These are phyloP conservation scores for Termitomyces heimii DNA, from an alignment of 768 basidiomycete species.

Conservation along the genomic window DNA sequence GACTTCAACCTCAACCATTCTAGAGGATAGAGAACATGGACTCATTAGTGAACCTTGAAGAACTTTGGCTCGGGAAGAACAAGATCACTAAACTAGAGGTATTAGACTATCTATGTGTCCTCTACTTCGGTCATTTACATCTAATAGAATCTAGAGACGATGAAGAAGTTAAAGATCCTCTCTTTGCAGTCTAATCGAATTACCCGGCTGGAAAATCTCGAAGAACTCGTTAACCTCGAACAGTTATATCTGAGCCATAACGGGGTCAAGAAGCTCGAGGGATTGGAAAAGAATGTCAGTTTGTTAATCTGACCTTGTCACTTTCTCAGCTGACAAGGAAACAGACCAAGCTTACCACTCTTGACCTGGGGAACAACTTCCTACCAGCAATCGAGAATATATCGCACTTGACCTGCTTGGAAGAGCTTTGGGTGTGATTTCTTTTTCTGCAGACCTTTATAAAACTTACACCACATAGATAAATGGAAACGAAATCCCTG, in stretches of 20 bases:
- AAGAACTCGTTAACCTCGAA: conserved; percentile 66
- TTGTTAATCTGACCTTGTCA: not conserved
- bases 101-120: not conserved
- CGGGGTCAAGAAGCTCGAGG: conserved; percentile 78
- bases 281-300: conserved; percentile 76
- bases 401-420: conserved; percentile 67
- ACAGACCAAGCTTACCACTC: conserved; percentile 66
- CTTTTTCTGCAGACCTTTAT: not conserved
- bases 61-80: conserved; percentile 97
- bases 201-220: conserved; percentile 79
- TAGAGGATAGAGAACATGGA: conserved; percentile 89
- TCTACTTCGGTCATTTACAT: not conserved
- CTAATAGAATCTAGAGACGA: conserved; percentile 56
- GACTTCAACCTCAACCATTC: not conserved
- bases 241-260: conserved; percentile 95
- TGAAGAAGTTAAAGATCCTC: conserved; percentile 76
- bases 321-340: not conserved
- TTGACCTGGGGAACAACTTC: conserved; percentile 87
- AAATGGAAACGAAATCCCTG: conserved; percentile 80
- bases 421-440: conserved; percentile 88
- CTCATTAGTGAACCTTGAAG: conserved; percentile 74
- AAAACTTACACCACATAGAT: conserved; percentile 41
- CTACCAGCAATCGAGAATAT: conserved; percentile 76
- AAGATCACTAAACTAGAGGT: conserved; percentile 90
- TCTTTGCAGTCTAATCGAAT: conserved; percentile 94